Evolutionary conservation across 2,329 filamentous ascomycete genomes (phyloP), one percentile per base, ranked within the genome.

Genomic region (Alternaria arborescens): DNA sequence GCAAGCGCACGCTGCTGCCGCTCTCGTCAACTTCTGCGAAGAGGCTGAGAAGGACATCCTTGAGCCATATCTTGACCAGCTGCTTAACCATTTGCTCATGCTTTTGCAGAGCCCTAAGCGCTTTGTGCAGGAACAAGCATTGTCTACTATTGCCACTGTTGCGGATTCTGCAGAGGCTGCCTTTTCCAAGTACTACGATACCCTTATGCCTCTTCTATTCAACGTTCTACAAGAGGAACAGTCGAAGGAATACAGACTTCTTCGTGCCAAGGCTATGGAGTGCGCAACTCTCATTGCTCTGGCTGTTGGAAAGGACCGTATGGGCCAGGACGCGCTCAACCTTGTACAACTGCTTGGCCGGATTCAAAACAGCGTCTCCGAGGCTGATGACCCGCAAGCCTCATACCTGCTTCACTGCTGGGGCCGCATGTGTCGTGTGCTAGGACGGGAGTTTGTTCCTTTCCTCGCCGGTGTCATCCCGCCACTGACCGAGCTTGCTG

Each of bases 371-470:
- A 78, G 68, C 66, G 95, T 98, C 64, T 90, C 89, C 5, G 95
- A 99, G 72, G 82, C 93, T 1, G 95, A 99, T 71, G 95, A 99
- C 75, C 95, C 95, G 40, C 95, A 99, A 79, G 91, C 93, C 16
- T 94, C 97, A 73, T 99, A 99, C 78, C 86, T 99, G 36, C 92
- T 99, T 81, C 95, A 99, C 84, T 99, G 95, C 82, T 99, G 95
- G 95, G 95, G 95, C 53, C 89, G 95, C 50, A 99, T 99, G 95
- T 98, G 94, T 81, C 90, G 95, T 67, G 94, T 99, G 30, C 86
- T 99, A 65, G 93, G 91, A 20, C 83, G 87, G 48, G 94, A 97
- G 71, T 99, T 99, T 79, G 85, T 98, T 12, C 94, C 94, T 16
- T 99, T 96, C 84, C 85, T 99, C 55, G 89, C 90, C 38, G 94